Evolutionary conservation across 2,329 filamentous ascomycete genomes (phyloP).

Genomic region (Sporothrix globosa): DNA sequence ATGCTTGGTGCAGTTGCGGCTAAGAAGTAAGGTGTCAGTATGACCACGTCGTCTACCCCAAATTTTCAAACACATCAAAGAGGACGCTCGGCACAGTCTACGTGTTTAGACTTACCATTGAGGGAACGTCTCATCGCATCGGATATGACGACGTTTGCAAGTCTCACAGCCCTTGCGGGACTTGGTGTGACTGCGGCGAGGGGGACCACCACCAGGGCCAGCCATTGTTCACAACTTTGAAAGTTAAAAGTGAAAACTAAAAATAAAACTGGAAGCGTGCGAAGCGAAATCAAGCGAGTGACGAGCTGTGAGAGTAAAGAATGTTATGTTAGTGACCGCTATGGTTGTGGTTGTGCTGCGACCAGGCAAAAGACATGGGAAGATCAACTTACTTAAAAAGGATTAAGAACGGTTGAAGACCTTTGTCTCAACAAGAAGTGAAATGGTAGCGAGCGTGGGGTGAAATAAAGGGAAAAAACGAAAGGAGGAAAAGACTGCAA

Average conservation of each 20-base stretch:
- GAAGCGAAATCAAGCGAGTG: slow-evolving; percentile 34
- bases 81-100: background rate
- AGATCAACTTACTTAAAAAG: background rate
- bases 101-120: slow-evolving; percentile 72
- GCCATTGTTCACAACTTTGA: slow-evolving; percentile 65
- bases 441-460: slow-evolving; percentile 28
- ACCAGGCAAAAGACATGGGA: too few species aligned
- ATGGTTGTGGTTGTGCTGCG: background rate
- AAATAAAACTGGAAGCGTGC: slow-evolving; percentile 40
- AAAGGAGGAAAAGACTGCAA: slow-evolving; percentile 13
- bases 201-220: slow-evolving; percentile 91
- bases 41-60: background rate
- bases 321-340: background rate
- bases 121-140: slow-evolving; percentile 96
- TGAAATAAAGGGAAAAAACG: slow-evolving; percentile 1
- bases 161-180: slow-evolving; percentile 98
- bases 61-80: background rate
- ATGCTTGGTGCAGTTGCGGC: slow-evolving; percentile 98
- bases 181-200: slow-evolving; percentile 92
- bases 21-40: slow-evolving; percentile 43
- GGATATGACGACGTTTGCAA: slow-evolving; percentile 95
- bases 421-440: slow-evolving; percentile 26
- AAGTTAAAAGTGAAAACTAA: slow-evolving; percentile 44
- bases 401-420: slow-evolving; percentile 14
- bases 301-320: slow-evolving; percentile 15